Base-by-base conservation (phyloP, 129 eudicot genomes). In the Pittosporum tobira region DNA sequence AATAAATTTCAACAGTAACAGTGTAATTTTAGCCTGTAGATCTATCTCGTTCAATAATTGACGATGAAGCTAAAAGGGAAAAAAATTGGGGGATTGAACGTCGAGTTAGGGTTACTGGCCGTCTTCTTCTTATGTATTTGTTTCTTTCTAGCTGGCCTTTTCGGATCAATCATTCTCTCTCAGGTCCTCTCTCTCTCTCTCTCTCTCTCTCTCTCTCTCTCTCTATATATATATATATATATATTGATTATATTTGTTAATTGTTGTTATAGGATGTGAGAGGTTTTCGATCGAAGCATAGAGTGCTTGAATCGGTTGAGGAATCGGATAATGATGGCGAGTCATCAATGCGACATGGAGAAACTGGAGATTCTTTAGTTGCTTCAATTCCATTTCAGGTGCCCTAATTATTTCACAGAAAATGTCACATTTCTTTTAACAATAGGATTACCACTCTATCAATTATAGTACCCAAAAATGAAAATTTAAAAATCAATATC, bases 351-450 rank as follows among this genome's bases (percentile, higher is more conserved):
- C 30, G 27, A 3, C 70, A 56, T 59, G 80, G 75, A 22, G 80
- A 69, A 28, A 49, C 59, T 45, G 80, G 80, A 28, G 75, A 75
- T 6, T 40, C 73, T 42, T 30, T 37, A 25, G 13, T 69, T 9
- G 27, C 59, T 38, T 59, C 80, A 10, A 69, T 75, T 67, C 72
- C 75, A 48, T 75, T 69, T 64, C 80, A 75, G 80, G 80, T 75
- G 54, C 58, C 31, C 40, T 23, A 40, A 4, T n/a, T n/a, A n/a
- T n/a, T n/a, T n/a, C n/a, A n/a, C n/a, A n/a, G n/a, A n/a, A n/a
- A n/a, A n/a, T n/a, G n/a, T n/a, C n/a, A n/a, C n/a, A n/a, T n/a
- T n/a, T n/a, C n/a, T n/a, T n/a, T n/a, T n/a, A n/a, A n/a, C n/a
- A n/a, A n/a, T n/a, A n/a, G n/a, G n/a, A n/a, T n/a, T n/a, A n/a